These are phyloP conservation scores for Gossypium anomalum DNA, from an alignment of 345 rosid species.

Conservation along the genomic window DNA sequence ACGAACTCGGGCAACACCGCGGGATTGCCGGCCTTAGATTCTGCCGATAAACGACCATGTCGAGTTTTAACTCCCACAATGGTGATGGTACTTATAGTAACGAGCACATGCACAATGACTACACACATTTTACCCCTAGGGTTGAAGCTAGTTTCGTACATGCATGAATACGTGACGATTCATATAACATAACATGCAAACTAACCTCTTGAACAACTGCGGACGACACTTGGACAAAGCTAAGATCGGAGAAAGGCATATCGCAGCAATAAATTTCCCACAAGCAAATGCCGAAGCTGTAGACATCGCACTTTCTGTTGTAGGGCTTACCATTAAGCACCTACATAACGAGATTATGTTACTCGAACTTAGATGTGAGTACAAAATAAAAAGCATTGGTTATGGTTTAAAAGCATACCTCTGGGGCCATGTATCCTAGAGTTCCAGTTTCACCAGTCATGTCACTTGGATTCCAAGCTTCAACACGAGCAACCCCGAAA, in stretches of 20 bases:
- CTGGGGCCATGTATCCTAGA: slow-evolving; percentile 97
- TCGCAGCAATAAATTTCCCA: slow-evolving; percentile 98
- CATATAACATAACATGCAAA: not conserved
- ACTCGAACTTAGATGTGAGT: too few species aligned
- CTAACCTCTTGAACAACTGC: slow-evolving; percentile 81
- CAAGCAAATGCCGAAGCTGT: slow-evolving; percentile 94
- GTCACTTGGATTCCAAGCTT: slow-evolving; percentile 89
- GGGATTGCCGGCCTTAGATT: slow-evolving; percentile 86
- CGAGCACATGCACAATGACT: not conserved
- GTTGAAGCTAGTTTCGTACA: too few species aligned
- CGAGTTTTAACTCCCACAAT: not conserved
- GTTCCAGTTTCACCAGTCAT: slow-evolving; percentile 99
- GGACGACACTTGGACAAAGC: slow-evolving; percentile 73
- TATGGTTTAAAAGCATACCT: slow-evolving; percentile 42
- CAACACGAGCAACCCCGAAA: slow-evolving; percentile 97
- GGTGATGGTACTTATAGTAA: not conserved
- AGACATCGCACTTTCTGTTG: slow-evolving; percentile 89
- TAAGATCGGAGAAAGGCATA: slow-evolving; percentile 83
- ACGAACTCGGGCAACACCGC: slow-evolving; percentile 70
- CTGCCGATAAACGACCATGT: slow-evolving; percentile 32
- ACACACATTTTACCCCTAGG: not conserved
- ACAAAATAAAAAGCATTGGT: too few species aligned
- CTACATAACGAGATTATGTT: slow-evolving; percentile 20
- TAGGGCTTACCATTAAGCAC: slow-evolving; percentile 94
- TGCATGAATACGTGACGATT: not conserved